phyloP scores from a whole-genome alignment of 148 eudicot genomes.

The Suaeda aralocaspica region DNA sequence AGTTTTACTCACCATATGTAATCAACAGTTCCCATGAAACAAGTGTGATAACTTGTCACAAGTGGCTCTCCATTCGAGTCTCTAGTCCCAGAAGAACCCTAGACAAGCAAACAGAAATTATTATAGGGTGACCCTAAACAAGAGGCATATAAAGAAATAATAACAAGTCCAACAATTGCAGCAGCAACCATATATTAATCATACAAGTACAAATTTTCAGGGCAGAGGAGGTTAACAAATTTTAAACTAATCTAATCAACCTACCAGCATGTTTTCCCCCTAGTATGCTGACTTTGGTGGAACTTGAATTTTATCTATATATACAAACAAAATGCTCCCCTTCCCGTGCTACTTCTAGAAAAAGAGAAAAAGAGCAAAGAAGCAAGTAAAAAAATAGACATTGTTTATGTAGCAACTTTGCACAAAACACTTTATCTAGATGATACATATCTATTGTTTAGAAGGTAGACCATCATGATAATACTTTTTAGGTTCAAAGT shows the following conservation, averaged over 20 bases:
- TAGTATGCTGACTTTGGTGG: not conserved
- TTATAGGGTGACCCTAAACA: not conserved
- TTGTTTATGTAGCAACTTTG: not conserved
- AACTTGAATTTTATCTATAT: not conserved
- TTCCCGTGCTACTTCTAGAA: too few species aligned
- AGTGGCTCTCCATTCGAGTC: slow-evolving; percentile 80
- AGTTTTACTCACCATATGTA: slow-evolving; percentile 68
- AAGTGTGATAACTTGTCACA: slow-evolving; percentile 76
- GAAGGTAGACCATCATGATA: not conserved
- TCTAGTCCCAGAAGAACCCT: slow-evolving; percentile 75
- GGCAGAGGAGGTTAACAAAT: not conserved
- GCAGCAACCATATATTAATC: not conserved
- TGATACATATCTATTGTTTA: not conserved
- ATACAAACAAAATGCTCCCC: too few species aligned
- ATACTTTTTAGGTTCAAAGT: not conserved
- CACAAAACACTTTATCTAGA: not conserved
- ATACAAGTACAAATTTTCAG: not conserved
- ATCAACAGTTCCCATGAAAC: slow-evolving; percentile 88
- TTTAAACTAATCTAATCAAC: not conserved
- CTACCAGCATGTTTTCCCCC: not conserved
- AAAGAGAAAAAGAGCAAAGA: too few species aligned
- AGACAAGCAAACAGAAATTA: slow-evolving; percentile 17
- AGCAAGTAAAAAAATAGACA: not conserved
- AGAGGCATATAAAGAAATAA: not conserved
- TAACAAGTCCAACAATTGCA: not conserved